Conservation (phyloP, 106 monocot genomes). For the Allium sativum region DNA sequence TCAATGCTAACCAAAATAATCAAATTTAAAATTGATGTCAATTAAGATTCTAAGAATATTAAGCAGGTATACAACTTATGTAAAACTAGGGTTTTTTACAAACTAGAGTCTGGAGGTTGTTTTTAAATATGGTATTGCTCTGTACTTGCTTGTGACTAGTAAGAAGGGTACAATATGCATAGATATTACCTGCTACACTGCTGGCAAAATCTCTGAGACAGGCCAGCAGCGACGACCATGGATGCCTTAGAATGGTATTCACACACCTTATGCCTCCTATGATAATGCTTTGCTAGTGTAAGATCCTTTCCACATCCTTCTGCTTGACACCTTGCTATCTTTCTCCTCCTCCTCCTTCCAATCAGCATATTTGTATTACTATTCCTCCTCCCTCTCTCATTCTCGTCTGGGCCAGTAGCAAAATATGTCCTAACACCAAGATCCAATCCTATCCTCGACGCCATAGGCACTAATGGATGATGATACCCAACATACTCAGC, state of each 20-base stretch:
- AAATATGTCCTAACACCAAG: slow-evolving; percentile 32
- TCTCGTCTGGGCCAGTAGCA: slow-evolving; percentile 21
- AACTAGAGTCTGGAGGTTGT: no score
- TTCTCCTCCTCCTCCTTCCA: slow-evolving; percentile 18
- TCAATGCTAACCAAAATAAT: no score
- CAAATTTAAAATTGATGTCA: no score
- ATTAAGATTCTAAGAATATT: no score
- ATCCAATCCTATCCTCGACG: slow-evolving; percentile 27
- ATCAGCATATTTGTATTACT: slow-evolving; percentile 1
- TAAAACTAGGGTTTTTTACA: no score
- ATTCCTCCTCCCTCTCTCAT: background rate
- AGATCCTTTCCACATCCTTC: slow-evolving; percentile 68
- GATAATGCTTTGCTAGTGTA: slow-evolving; percentile 60
- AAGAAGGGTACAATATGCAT: no score
- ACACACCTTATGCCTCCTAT: slow-evolving; percentile 83
- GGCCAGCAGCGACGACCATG: slow-evolving; percentile 56
- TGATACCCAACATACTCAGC: background rate
- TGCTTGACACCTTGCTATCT: slow-evolving; percentile 55
- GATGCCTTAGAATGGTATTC: slow-evolving; percentile 76
- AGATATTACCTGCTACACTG: slow-evolving; percentile 80
- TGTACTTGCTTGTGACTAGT: no score
- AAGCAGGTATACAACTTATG: no score
- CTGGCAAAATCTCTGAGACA: slow-evolving; percentile 84
- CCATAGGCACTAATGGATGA: slow-evolving; percentile 7
- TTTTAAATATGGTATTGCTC: no score